These are phyloP conservation scores for Metroxylon sagu DNA, from an alignment of 176 grass and related monocot species.

Conservation along the genomic window DNA sequence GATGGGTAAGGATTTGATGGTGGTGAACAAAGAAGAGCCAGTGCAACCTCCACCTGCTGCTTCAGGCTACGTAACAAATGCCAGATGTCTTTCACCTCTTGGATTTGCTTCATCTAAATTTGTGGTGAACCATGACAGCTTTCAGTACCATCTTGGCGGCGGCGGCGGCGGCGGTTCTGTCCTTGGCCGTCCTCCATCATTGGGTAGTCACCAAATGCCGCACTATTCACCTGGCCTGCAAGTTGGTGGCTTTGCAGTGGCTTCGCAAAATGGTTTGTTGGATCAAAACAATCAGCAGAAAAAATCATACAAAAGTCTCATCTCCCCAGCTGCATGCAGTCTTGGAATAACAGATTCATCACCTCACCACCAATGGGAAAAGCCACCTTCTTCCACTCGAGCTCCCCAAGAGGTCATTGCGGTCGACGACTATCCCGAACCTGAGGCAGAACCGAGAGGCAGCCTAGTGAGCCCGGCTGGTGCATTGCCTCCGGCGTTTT, in stretches of 20 bases:
- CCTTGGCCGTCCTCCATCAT: conserved; percentile 26
- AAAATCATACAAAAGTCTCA: conserved; percentile 26
- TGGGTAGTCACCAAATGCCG: conserved; percentile 26
- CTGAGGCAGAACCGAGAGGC: conserved; percentile 29
- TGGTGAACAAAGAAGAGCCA: conserved; percentile 79
- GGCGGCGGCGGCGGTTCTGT: conserved; percentile 33
- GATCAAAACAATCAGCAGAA: conserved; percentile 27
- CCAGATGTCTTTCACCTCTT: conserved; percentile 38
- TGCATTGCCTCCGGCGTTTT: conserved; percentile 20
- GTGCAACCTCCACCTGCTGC: conserved; percentile 37
- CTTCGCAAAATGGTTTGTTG: conserved; percentile 31
- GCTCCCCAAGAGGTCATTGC: conserved; percentile 58
- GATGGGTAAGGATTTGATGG: conserved; percentile 91
- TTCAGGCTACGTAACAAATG: conserved; percentile 35
- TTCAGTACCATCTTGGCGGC: conserved; percentile 12
- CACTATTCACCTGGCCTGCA: not conserved
- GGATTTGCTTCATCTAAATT: conserved; percentile 26
- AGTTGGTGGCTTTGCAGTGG: conserved; percentile 24
- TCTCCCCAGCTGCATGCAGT: not conserved
- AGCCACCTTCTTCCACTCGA: conserved; percentile 12
- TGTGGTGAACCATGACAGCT: not conserved
- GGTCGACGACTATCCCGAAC: conserved; percentile 50
- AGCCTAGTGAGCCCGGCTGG: conserved; percentile 20
- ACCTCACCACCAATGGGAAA: too few species aligned
- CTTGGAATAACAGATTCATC: too few species aligned